A percentile compares a stretch with the other conserved stretches of the same genome.
Conservation (phyloP, 306 rosid genomes). For the Cicer arietinum region DNA sequence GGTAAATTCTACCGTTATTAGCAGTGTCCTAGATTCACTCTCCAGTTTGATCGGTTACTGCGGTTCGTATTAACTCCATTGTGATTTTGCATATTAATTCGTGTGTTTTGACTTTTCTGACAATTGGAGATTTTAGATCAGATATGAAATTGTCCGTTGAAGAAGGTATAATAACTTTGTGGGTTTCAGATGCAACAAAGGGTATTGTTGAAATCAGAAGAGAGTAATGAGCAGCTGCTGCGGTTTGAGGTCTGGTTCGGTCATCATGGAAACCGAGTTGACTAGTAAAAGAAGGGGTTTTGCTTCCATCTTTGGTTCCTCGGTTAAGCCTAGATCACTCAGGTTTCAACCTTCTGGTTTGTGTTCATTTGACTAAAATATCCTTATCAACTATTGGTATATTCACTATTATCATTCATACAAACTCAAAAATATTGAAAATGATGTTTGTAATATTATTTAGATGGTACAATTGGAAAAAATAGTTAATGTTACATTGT, state of each 20-base stretch:
- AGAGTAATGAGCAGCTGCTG: conserved; percentile 48
- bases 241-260: conserved; percentile 57
- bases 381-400: too few relatives aligned
- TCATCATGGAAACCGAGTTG: conserved; percentile 63
- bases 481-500: too few relatives aligned
- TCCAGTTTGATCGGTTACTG: neutral
- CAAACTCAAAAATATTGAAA: too few relatives aligned
- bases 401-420: too few relatives aligned
- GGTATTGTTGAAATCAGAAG: conserved; percentile 43
- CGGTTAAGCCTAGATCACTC: conserved; percentile 61
- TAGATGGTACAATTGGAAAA: too few relatives aligned
- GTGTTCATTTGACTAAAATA: conserved; percentile 9
- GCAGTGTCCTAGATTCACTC: conserved; percentile 26
- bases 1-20: too few relatives aligned
- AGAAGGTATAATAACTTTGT: conserved; percentile 39
- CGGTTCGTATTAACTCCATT: neutral
- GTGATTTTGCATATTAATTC: too few relatives aligned
- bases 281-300: conserved; percentile 47
- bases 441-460: too few relatives aligned
- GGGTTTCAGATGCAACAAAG: conserved; percentile 51
- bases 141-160: conserved; percentile 61
- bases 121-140: conserved; percentile 29
- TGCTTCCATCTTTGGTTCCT: conserved; percentile 59
- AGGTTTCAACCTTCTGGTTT: conserved; percentile 75
- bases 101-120: conserved; percentile 44